These are phyloP conservation scores for Drechmeria coniospora DNA, from an alignment of 2,329 filamentous ascomycete species.

Conservation along the genomic window DNA sequence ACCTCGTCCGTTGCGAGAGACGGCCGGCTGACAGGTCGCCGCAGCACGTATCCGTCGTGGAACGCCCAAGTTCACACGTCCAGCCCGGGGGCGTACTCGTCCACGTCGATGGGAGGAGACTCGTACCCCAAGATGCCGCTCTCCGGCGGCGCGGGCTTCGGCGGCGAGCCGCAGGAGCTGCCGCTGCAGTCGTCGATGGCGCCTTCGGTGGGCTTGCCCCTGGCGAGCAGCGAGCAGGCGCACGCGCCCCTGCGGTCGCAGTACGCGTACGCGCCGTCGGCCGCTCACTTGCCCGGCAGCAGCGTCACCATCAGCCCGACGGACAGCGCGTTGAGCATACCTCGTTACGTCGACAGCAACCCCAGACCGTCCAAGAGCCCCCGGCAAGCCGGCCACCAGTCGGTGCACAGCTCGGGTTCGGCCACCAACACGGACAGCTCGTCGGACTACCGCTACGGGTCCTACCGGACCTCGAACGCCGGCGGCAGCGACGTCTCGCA, in stretches of 20 bases:
- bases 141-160: constrained; percentile 30
- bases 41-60: constrained; percentile 44
- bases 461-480: constrained; percentile 17
- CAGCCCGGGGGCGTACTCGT: constrained; percentile 30
- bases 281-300: constrained; percentile 32
- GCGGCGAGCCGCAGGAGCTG: constrained; percentile 37
- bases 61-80: constrained; percentile 34
- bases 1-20: too few relatives aligned
- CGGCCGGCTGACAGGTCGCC: constrained; percentile 11
- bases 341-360: constrained; percentile 39
- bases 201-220: constrained; percentile 35
- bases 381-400: constrained; percentile 36
- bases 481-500: constrained; percentile 17
- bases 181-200: constrained; percentile 35
- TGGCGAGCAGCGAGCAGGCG: constrained; percentile 32
- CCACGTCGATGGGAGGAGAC: constrained; percentile 33
- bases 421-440: constrained; percentile 24
- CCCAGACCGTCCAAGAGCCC: constrained; percentile 41
- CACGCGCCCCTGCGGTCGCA: constrained; percentile 33
- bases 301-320: constrained; percentile 17
- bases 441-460: constrained; percentile 42
- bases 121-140: constrained; percentile 38
- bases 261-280: constrained; percentile 38
- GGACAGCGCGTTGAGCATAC: constrained; percentile 34
- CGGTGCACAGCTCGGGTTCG: constrained; percentile 33